Evolutionary conservation across 805 yeast genomes (phyloP), one percentile per base, ranked within the genome.

Genomic region (Kazachstania taianensis): DNA sequence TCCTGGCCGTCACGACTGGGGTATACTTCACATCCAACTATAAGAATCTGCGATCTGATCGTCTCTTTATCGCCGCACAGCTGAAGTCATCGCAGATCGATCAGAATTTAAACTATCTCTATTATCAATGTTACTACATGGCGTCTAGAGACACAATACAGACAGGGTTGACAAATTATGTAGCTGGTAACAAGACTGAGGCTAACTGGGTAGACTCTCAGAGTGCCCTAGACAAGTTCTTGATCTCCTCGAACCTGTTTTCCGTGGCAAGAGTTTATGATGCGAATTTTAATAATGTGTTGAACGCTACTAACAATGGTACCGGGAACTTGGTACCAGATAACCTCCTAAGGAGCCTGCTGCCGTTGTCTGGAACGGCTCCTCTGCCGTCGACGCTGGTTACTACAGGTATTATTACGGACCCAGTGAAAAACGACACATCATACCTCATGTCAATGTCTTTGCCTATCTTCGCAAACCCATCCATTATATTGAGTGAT

Each of bases 71-170:
- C 30, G 81, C 85, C 15, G 81, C 94, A 2, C 81, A 81, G 54
- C 63, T 86, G 38, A 85, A 84, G 55, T 75, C 89, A 0, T 72
- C 87, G 0, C 95, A 86, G 55, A 64, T 85, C 15, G 70, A 69
- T 37, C 95, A 84, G 57, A 70, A 74, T 28, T 61, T 82, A 39
- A 71, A 71, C 40, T 70, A 66, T 41, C 62, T 73, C 19, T 78
- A 75, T 53, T 81, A 78, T 50, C 94, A 84, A 55, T 70, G 78
- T 2, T 69, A 69, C 38, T 76, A 81, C 65, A 61, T 85, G 7
- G 62, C 83, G 1, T 65, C 74, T 3, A 69, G 78, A 45, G 81
- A 75, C 39, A 56, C 77, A 1, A 52, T 86, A 7, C 78, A 76
- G 42, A 48, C 57, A 10, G 75, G 92, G 0, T 60, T 85, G 32